Evolutionary conservation across 2,329 filamentous ascomycete species (phyloP).

Genomic region (Penicillium sp.): DNA sequence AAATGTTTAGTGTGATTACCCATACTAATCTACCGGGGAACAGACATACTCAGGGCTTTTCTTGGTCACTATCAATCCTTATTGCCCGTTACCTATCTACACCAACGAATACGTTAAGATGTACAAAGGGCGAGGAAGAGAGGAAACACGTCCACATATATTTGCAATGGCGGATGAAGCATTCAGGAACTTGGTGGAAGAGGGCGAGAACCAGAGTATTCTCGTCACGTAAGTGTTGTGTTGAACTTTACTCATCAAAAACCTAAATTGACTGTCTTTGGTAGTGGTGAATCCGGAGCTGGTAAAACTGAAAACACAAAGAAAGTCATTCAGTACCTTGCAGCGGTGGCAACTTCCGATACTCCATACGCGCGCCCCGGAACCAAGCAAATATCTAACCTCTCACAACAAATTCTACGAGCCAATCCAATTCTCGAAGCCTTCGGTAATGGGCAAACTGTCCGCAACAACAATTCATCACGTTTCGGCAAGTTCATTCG

Average conservation of each 20-base stretch:
- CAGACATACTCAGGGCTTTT: slow-evolving; percentile 96
- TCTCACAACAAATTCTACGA: slow-evolving; percentile 93
- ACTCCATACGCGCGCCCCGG: slow-evolving; percentile 62
- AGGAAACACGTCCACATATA: slow-evolving; percentile 96
- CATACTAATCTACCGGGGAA: not conserved
- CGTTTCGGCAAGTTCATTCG: slow-evolving; percentile 98
- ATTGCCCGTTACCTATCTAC: slow-evolving; percentile 92
- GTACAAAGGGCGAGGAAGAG: slow-evolving; percentile 88
- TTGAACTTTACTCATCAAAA: not conserved
- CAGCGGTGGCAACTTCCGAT: slow-evolving; percentile 86
- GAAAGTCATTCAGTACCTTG: slow-evolving; percentile 98
- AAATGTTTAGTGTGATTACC: not conserved
- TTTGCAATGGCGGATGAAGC: slow-evolving; percentile 97
- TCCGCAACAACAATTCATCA: slow-evolving; percentile 97
- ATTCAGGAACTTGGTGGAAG: slow-evolving; percentile 91
- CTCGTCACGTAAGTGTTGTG: slow-evolving; percentile 71
- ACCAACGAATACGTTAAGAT: slow-evolving; percentile 96
- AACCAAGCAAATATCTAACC: slow-evolving; percentile 71
- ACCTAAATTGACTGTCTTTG: not conserved
- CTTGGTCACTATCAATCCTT: slow-evolving; percentile 95
- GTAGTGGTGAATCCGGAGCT: slow-evolving; percentile 85
- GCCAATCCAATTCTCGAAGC: slow-evolving; percentile 97
- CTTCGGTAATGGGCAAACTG: slow-evolving; percentile 96
- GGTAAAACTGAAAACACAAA: slow-evolving; percentile 99
- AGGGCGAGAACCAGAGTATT: slow-evolving; percentile 95